A percentile compares a stretch with the other conserved stretches of the same genome.
Evolutionary conservation across 495 filamentous ascomycete species (phyloP).

Genomic region (Aspergillus asperescens): DNA sequence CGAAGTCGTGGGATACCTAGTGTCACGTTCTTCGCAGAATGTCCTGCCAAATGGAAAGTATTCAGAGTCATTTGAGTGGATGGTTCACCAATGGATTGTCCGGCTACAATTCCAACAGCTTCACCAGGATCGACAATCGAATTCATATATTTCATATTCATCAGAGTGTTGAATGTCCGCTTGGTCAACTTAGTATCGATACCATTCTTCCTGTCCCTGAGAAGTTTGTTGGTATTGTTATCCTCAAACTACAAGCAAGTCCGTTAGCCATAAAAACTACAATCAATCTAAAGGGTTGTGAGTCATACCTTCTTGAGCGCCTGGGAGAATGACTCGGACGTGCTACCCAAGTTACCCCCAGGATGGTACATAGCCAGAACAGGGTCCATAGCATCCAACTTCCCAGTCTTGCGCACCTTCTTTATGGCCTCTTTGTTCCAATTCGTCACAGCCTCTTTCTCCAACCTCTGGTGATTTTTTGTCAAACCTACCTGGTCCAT

Average conservation of each 20-base stretch:
- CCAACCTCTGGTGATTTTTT: conserved; percentile 47
- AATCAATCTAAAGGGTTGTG: not conserved
- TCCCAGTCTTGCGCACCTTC: conserved; percentile 63
- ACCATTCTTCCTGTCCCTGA: conserved; percentile 70
- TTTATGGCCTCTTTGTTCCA: conserved; percentile 77
- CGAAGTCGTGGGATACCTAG: conserved; percentile 94
- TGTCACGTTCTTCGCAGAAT: conserved; percentile 97
- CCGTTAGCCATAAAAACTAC: conserved; percentile 17
- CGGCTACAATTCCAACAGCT: conserved; percentile 95
- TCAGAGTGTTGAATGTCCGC: conserved; percentile 72
- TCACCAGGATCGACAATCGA: conserved; percentile 94
- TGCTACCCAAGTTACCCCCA: conserved; percentile 71
- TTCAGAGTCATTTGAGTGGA: conserved; percentile 99
- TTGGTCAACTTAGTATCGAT: conserved; percentile 52
- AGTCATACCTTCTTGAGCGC: conserved; percentile 49
- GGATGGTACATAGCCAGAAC: conserved; percentile 69
- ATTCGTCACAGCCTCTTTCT: conserved; percentile 42
- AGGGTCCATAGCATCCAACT: conserved; percentile 68
- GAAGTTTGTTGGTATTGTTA: conserved; percentile 64
- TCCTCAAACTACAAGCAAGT: conserved; percentile 59
- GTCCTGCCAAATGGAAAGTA: conserved; percentile 98
- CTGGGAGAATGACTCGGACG: conserved; percentile 78
- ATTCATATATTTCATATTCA: conserved; percentile 88
- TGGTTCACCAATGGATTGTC: conserved; percentile 93
- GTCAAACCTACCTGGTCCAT: conserved; percentile 48